phyloP scores from a whole-genome alignment of 2,329 filamentous ascomycete genomes.

The Aspergillus alliaceus region DNA sequence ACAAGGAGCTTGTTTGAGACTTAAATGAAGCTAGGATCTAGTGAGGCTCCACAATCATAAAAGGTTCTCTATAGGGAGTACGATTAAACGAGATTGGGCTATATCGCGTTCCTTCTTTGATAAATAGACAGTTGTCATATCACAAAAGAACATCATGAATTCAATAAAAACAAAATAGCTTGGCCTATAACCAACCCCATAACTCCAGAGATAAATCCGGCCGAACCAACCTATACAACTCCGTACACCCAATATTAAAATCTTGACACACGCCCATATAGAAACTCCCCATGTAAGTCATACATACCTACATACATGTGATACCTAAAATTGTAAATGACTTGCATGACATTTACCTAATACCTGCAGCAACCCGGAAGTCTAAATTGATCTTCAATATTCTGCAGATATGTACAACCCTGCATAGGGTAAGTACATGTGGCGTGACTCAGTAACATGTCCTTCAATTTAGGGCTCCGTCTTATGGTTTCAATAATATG shows the following conservation, averaged over 20 bases:
- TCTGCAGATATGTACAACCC: neutral
- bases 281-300: neutral
- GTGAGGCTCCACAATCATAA: neutral
- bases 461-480: neutral
- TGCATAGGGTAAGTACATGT: neutral
- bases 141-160: too few relatives aligned
- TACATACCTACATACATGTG: neutral
- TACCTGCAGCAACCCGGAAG: slow-evolving; percentile 15
- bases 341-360: neutral
- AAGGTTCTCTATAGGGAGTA: neutral
- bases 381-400: slow-evolving; percentile 7
- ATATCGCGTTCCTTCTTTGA: neutral
- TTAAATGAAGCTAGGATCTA: neutral
- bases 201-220: neutral
- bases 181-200: neutral
- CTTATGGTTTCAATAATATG: neutral
- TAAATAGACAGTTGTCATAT: too few relatives aligned
- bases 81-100: neutral
- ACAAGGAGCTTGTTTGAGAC: neutral
- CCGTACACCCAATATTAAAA: neutral
- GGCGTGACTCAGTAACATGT: neutral
- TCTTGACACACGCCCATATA: neutral
- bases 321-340: too few relatives aligned
- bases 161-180: neutral
- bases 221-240: neutral